Percentiles rank a stretch among this genome's conserved stretches.
phyloP scores from a whole-genome alignment of 345 rosid genomes.

The Populus davidiana region DNA sequence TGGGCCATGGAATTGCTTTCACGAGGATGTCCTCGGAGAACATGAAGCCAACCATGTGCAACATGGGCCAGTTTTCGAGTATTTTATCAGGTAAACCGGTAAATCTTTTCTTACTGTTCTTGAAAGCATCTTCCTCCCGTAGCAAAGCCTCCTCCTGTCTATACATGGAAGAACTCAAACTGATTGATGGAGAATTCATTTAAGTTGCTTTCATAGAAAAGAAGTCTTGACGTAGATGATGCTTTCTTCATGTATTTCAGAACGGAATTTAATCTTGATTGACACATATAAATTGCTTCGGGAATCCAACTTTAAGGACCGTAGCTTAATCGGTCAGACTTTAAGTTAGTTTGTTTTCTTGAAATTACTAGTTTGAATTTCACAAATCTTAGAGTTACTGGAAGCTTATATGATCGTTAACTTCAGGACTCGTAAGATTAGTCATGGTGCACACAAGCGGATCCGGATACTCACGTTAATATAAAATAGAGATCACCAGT shows the following conservation, averaged over 20 bases:
- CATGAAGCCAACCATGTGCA: conserved; percentile 1
- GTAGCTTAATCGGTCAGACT: fast-evolving
- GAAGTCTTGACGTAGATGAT: too few relatives aligned
- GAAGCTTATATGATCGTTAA: fast-evolving
- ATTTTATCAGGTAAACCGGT: neutral
- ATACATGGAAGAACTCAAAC: neutral
- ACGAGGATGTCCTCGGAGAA: neutral
- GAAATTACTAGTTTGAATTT: too few relatives aligned
- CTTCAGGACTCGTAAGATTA: fast-evolving
- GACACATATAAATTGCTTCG: too few relatives aligned
- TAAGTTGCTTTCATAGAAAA: too few relatives aligned
- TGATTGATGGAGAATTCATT: neutral
- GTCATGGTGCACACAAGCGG: fast-evolving
- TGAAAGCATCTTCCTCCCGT: neutral
- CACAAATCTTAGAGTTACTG: fast-evolving
- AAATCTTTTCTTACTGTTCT: neutral
- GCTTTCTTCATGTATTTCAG: too few relatives aligned
- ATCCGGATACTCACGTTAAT: fast-evolving
- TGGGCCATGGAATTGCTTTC: neutral
- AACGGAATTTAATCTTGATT: too few relatives aligned
- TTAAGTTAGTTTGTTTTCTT: fast-evolving
- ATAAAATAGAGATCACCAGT: too few relatives aligned
- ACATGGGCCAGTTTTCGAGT: neutral
- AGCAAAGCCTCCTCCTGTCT: too few relatives aligned
- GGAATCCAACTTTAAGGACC: fast-evolving